Evolutionary conservation across 345 rosid species (phyloP).

Genomic region (Triadica sebifera): DNA sequence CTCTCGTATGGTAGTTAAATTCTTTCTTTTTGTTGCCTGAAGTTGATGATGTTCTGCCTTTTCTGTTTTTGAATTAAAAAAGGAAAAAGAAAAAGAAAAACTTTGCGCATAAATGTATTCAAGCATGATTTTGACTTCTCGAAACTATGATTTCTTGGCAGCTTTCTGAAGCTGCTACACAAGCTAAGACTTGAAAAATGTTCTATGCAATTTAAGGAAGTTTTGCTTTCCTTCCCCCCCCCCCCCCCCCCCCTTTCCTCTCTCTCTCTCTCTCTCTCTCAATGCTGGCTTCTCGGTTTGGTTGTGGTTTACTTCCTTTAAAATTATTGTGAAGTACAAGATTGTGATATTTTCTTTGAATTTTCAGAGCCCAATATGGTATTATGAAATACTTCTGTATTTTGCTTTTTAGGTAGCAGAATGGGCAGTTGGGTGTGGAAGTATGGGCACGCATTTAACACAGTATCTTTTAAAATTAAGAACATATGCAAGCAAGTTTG

Average conservation of each 20-base stretch:
- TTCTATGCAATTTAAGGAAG: background rate
- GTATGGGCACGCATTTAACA: background rate
- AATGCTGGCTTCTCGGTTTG: background rate
- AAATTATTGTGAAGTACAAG: background rate
- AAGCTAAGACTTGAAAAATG: background rate
- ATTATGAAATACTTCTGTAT: background rate
- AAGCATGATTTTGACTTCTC: constrained; percentile 4
- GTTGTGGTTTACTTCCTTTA: background rate
- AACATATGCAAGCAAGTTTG: background rate
- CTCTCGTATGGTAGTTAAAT: background rate
- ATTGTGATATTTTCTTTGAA: background rate
- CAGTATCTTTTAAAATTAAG: background rate
- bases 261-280: too few species aligned
- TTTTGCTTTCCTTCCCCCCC: background rate
- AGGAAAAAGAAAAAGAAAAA: background rate
- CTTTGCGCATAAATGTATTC: background rate
- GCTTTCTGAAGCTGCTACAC: background rate
- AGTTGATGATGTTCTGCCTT: background rate
- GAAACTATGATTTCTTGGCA: background rate
- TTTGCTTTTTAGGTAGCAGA: background rate
- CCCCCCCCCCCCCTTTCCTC: too few species aligned
- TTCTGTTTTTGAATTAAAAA: background rate
- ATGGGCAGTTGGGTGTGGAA: background rate
- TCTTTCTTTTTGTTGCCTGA: background rate
- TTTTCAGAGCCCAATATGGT: background rate